These are phyloP conservation scores for Leccinellum luteum DNA, from an alignment of 768 basidiomycete species.

Conservation along the genomic window DNA sequence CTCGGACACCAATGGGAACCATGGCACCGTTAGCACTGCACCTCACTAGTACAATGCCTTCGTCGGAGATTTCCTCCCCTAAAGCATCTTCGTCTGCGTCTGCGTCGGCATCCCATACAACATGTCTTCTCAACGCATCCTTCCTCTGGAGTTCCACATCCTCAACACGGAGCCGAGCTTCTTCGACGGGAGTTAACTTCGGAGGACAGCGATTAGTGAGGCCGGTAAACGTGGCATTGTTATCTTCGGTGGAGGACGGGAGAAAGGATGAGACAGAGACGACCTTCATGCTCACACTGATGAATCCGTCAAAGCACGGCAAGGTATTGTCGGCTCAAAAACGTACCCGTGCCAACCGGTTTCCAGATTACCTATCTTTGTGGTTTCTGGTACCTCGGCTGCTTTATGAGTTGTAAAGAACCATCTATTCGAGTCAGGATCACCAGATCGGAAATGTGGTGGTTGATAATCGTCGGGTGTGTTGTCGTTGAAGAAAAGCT, in stretches of 20 bases:
- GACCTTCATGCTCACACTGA: slow-evolving; percentile 67
- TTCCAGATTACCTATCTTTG: slow-evolving; percentile 61
- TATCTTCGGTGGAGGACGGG: slow-evolving; percentile 59
- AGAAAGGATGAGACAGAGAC: slow-evolving; percentile 73
- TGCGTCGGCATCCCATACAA: slow-evolving; percentile 61
- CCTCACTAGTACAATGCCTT: slow-evolving; percentile 26
- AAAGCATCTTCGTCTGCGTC: slow-evolving; percentile 53
- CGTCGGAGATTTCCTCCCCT: slow-evolving; percentile 44
- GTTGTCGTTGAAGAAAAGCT: slow-evolving; percentile 77
- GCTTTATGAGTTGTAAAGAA: slow-evolving; percentile 76
- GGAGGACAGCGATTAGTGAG: slow-evolving; percentile 35
- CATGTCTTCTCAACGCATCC: slow-evolving; percentile 59
- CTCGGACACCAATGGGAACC: slow-evolving; percentile 57
- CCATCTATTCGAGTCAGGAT: slow-evolving; percentile 71
- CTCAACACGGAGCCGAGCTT: slow-evolving; percentile 48
- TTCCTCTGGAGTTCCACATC: slow-evolving; percentile 58
- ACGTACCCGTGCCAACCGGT: slow-evolving; percentile 72
- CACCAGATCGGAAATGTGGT: slow-evolving; percentile 71
- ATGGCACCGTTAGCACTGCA: slow-evolving; percentile 18
- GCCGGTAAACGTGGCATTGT: slow-evolving; percentile 55
- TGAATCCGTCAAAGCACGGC: background rate
- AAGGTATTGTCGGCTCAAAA: background rate
- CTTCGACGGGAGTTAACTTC: slow-evolving; percentile 55
- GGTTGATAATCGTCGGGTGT: slow-evolving; percentile 85
- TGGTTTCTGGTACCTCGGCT: slow-evolving; percentile 72